phyloP scores from a whole-genome alignment of 345 rosid species.

The Ailanthus altissimus region DNA sequence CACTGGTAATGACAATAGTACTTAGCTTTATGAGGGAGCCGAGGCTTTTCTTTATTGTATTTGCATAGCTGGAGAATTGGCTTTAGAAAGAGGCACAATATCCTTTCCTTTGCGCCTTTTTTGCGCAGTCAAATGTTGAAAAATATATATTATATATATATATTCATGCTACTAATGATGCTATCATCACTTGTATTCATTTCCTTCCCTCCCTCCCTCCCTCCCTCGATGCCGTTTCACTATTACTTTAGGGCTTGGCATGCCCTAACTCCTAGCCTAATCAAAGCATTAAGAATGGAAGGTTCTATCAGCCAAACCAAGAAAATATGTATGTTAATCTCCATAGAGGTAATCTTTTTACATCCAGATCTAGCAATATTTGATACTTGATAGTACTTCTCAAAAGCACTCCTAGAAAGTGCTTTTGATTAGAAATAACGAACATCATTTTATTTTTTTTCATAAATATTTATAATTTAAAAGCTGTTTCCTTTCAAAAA shows the following conservation, averaged over 20 bases:
- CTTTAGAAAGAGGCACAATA: not conserved
- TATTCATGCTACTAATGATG: constrained; percentile 21
- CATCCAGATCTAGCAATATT: too few species aligned
- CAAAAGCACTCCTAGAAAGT: too few species aligned
- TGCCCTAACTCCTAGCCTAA: not conserved
- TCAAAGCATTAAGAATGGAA: not conserved
- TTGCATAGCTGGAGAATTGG: constrained; percentile 2
- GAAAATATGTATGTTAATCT: not conserved
- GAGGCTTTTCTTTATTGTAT: not conserved
- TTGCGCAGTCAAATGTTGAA: constrained; percentile 20
- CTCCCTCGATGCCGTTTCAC: not conserved
- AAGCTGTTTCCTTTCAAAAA: too few species aligned
- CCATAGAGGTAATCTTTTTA: too few species aligned
- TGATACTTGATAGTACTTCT: too few species aligned
- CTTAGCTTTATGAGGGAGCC: not conserved
- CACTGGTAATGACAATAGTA: not conserved
- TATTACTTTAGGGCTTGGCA: not conserved
- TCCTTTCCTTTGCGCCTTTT: not conserved
- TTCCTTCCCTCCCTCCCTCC: too few species aligned
- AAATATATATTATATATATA: too few species aligned
- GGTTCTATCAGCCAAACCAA: not conserved
- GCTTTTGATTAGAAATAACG: too few species aligned
- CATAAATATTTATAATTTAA: too few species aligned
- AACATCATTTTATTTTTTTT: too few species aligned
- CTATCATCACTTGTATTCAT: constrained; percentile 24